Percentiles rank a stretch among this genome's conserved stretches.
Evolutionary conservation across 2,329 filamentous ascomycete genomes (phyloP).

Genomic region (Monosporascus sp.): DNA sequence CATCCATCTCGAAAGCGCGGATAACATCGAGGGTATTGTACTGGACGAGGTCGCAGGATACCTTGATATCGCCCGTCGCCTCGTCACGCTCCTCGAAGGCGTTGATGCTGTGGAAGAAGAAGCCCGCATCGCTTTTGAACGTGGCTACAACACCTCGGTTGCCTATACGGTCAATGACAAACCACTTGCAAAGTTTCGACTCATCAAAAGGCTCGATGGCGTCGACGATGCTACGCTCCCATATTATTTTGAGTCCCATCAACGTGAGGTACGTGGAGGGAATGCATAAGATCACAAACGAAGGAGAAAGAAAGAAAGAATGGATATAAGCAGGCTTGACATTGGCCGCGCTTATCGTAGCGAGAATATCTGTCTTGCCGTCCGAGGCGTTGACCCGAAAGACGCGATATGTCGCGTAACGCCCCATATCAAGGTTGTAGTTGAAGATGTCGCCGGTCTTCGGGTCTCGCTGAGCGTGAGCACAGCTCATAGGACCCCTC

Average conservation of each 20-base stretch:
- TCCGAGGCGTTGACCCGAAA: constrained; percentile 60
- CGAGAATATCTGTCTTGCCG: constrained; percentile 65
- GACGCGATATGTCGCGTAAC: constrained; percentile 57
- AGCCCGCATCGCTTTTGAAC: constrained; percentile 63
- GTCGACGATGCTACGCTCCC: constrained; percentile 63
- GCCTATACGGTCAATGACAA: constrained; percentile 63
- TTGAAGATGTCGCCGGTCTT: constrained; percentile 73
- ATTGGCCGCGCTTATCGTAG: constrained; percentile 50
- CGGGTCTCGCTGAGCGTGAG: constrained; percentile 69
- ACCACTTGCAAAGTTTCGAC: constrained; percentile 58
- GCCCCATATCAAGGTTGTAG: constrained; percentile 67
- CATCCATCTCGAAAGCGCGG: constrained; percentile 63
- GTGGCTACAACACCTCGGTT: constrained; percentile 61
- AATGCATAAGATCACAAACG: constrained; percentile 68
- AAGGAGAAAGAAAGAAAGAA: constrained; percentile 68
- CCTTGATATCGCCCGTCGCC: constrained; percentile 34
- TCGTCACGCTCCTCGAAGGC: constrained; percentile 59
- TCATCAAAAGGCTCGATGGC: constrained; percentile 60
- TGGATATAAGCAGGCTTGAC: constrained; percentile 69
- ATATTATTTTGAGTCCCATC: constrained; percentile 56
- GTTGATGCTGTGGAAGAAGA: constrained; percentile 78
- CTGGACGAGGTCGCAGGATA: constrained; percentile 61
- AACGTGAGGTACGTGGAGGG: constrained; percentile 59
- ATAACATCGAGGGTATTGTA: constrained; percentile 64
- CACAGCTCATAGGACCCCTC: constrained; percentile 60